phyloP scores from a whole-genome alignment of 495 filamentous ascomycete species.

The Penicillium bialowiezense region DNA sequence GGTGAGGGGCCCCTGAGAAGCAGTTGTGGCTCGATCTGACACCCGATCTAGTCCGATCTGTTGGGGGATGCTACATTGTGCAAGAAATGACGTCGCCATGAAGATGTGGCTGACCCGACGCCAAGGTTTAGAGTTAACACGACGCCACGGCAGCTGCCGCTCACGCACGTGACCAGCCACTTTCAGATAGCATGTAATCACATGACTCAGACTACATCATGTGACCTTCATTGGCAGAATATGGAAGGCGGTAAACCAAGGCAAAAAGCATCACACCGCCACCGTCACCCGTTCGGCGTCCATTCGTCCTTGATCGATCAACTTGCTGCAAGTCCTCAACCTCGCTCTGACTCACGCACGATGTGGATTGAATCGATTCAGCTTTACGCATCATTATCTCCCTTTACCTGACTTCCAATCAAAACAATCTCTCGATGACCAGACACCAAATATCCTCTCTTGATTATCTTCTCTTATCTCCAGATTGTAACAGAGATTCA shows the following conservation, averaged over 20 bases:
- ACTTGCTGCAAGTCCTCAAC: not conserved
- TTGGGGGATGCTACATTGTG: not conserved
- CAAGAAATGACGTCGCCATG: not conserved
- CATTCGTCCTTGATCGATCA: not conserved
- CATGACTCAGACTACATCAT: too few species aligned
- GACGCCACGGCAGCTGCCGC: not conserved
- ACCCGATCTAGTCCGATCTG: too few species aligned
- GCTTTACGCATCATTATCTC: not conserved
- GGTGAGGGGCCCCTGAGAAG: too few species aligned
- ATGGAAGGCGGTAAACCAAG: constrained; percentile 10
- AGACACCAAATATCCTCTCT: not conserved
- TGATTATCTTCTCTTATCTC: not conserved
- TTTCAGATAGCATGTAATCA: too few species aligned
- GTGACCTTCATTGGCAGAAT: not conserved
- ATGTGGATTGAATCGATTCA: constrained; percentile 3
- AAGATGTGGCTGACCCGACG: not conserved
- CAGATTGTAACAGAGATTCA: not conserved
- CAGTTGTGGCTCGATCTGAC: too few species aligned
- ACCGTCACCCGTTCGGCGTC: not conserved
- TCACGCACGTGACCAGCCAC: not conserved
- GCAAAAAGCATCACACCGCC: constrained; percentile 20
- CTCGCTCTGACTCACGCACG: constrained; percentile 1
- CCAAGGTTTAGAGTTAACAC: not conserved
- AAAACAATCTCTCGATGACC: not conserved
- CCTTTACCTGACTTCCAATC: not conserved